A percentile compares a stretch with the other conserved stretches of the same genome.
phyloP scores from a whole-genome alignment of 192 early-diverging fungal genomes.

The Umbelopsis isabellina region DNA sequence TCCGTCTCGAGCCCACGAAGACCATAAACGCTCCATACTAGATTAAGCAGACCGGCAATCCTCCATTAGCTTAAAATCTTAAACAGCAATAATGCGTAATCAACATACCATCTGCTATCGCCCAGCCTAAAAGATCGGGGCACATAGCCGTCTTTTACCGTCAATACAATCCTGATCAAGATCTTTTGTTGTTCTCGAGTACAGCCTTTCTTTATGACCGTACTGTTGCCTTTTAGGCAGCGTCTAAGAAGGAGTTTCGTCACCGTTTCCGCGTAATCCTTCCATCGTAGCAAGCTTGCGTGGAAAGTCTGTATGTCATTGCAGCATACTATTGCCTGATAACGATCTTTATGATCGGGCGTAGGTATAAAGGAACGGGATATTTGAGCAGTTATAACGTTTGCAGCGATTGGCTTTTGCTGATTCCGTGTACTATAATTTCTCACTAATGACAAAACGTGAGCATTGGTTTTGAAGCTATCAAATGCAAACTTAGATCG shows the following conservation, averaged over 20 bases:
- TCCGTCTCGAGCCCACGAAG: not conserved
- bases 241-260: not conserved
- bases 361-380: not conserved
- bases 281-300: not conserved
- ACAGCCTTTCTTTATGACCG: too few species aligned
- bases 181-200: not conserved
- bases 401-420: not conserved
- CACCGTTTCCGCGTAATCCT: not conserved
- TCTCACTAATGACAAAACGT: not conserved
- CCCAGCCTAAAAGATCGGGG: not conserved
- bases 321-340: not conserved
- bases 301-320: not conserved
- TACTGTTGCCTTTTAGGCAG: not conserved
- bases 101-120: conserved; percentile 2
- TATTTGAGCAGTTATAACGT: not conserved
- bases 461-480: not conserved
- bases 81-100: not conserved
- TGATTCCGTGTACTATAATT: not conserved
- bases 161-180: not conserved
- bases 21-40: not conserved
- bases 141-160: not conserved
- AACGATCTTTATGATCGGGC: not conserved
- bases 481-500: too few species aligned
- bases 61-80: not conserved
- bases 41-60: too few species aligned